phyloP scores from a whole-genome alignment of 768 basidiomycete species.

The Mrakia hoshinonis region DNA sequence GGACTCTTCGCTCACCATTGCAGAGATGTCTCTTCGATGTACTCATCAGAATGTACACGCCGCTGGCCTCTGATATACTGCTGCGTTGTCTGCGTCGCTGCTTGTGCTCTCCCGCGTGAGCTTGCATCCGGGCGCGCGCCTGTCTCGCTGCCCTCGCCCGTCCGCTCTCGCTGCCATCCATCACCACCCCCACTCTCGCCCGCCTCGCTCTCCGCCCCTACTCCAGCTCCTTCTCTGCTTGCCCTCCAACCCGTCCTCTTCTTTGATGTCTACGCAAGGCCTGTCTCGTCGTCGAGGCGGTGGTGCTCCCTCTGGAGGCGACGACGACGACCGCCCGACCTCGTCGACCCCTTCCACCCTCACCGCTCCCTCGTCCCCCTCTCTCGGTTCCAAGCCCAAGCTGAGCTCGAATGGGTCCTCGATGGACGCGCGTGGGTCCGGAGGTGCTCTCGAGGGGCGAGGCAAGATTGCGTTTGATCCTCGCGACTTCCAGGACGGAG shows the following conservation, averaged over 20 bases:
- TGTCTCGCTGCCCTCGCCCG: too few species aligned
- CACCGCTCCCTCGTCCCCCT: neutral
- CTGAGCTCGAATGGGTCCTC: neutral
- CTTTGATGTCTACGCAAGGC: neutral
- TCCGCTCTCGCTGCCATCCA: neutral
- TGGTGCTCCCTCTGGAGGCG: neutral
- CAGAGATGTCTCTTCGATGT: too few species aligned
- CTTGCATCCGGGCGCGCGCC: too few species aligned
- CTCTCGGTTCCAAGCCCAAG: neutral
- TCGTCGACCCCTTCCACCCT: neutral
- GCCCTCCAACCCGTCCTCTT: neutral
- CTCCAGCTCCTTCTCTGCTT: neutral
- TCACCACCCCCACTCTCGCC: neutral
- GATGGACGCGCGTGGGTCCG: neutral
- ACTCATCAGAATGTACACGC: too few species aligned
- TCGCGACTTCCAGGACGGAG: conserved; percentile 56
- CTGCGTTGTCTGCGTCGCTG: too few species aligned
- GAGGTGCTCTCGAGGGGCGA: conserved; percentile 67
- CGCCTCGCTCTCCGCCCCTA: neutral
- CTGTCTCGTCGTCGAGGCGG: conserved; percentile 24
- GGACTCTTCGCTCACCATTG: too few species aligned
- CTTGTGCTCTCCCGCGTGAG: too few species aligned
- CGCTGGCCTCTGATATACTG: too few species aligned
- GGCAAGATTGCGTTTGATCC: conserved; percentile 89
- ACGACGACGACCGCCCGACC: conserved; percentile 21